Conservation (phyloP, 345 rosid species). For the Eucalyptus victrix region DNA sequence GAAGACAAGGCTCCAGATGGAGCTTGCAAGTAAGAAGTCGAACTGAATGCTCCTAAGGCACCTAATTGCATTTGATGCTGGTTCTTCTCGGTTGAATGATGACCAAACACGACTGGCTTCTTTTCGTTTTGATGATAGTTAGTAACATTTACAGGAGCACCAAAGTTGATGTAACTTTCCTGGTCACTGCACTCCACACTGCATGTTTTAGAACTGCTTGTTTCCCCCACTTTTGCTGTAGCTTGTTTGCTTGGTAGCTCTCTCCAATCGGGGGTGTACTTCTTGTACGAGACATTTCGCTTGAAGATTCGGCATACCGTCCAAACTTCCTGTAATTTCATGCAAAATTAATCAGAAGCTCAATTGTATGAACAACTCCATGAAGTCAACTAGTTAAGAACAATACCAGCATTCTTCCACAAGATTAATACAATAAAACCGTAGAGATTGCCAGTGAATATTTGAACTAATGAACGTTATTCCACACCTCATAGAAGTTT, state of each 20-base stretch:
- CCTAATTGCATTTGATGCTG: neutral
- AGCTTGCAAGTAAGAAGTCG: neutral
- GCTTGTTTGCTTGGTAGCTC: constrained; percentile 22
- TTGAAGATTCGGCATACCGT: constrained; percentile 73
- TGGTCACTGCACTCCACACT: neutral
- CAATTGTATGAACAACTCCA: too few relatives aligned
- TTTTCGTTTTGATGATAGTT: neutral
- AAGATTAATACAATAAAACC: neutral
- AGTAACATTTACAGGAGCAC: constrained; percentile 1
- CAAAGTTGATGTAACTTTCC: constrained; percentile 39
- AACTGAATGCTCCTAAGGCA: neutral
- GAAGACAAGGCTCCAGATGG: constrained; percentile 23
- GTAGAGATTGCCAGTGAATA: neutral
- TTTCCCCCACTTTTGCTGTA: neutral
- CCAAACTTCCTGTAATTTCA: constrained; percentile 67
- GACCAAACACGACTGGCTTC: neutral
- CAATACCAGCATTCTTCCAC: neutral
- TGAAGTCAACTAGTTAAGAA: too few relatives aligned
- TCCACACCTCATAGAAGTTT: neutral
- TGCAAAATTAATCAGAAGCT: neutral
- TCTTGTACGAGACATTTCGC: constrained; percentile 33
- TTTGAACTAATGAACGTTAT: neutral
- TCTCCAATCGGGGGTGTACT: constrained; percentile 50
- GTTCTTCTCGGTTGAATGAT: neutral
- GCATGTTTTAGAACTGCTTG: constrained; percentile 2